Conservation (phyloP, 805 yeast species). For the Lipomyces anomalus region DNA sequence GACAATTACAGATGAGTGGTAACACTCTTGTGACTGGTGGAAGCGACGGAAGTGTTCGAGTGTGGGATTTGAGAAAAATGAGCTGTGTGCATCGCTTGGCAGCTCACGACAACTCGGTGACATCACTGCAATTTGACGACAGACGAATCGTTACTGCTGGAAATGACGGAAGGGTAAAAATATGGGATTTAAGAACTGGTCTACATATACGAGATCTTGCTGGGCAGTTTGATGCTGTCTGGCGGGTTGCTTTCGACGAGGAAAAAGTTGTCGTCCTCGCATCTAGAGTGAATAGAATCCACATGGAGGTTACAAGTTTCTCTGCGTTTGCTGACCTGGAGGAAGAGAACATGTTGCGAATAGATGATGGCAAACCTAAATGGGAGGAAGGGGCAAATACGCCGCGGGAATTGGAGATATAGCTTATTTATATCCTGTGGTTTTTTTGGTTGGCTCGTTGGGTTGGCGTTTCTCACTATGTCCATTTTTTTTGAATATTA, state of each 20-base stretch:
- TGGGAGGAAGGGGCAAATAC: no score
- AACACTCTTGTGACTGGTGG: constrained; percentile 79
- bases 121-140: constrained; percentile 38
- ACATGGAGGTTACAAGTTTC: constrained; percentile 37
- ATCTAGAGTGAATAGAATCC: constrained; percentile 27
- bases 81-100: constrained; percentile 62
- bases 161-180: constrained; percentile 39
- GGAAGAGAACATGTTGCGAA: no score
- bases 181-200: constrained; percentile 39
- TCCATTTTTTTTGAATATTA: no score
- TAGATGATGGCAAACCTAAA: no score
- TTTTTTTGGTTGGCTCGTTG: no score
- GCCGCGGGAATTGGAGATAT: no score
- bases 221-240: constrained; percentile 35
- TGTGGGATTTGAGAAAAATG: constrained; percentile 77
- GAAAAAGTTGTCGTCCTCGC: constrained; percentile 39
- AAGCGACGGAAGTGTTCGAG: constrained; percentile 71
- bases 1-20: constrained; percentile 69
- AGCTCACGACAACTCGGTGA: constrained; percentile 42
- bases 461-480: no score
- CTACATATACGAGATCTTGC: constrained; percentile 35
- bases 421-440: no score
- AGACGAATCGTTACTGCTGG: constrained; percentile 40
- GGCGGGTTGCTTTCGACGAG: constrained; percentile 39
- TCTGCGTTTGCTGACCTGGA: no score